These are phyloP conservation scores for Ochetophila trinervis DNA, from an alignment of 306 rosid genomes.

Conservation along the genomic window DNA sequence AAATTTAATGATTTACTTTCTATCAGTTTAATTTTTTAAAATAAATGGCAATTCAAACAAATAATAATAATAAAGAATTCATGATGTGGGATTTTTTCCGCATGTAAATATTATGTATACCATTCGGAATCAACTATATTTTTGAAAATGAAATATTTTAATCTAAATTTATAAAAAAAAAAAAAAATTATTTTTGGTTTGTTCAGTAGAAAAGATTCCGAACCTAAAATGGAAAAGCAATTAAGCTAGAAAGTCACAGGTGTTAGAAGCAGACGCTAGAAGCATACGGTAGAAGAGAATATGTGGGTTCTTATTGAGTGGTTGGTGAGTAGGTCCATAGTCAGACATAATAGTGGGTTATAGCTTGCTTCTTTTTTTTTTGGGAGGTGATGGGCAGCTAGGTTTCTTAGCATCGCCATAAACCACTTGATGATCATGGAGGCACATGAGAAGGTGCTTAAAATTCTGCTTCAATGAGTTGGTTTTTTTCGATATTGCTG, in stretches of 20 bases:
- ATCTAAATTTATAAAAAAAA: too few relatives aligned
- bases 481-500: not conserved
- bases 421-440: constrained; percentile 56
- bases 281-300: constrained; percentile 39
- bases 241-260: constrained; percentile 11
- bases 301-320: constrained; percentile 44
- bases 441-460: constrained; percentile 48
- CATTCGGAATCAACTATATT: too few relatives aligned
- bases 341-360: constrained; percentile 42
- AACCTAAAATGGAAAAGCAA: too few relatives aligned
- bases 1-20: too few relatives aligned
- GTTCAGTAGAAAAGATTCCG: too few relatives aligned
- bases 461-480: not conserved
- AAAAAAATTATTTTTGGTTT: too few relatives aligned
- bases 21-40: too few relatives aligned
- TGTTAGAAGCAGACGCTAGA: constrained; percentile 25
- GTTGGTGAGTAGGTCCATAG: constrained; percentile 56
- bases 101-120: too few relatives aligned
- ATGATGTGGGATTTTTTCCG: too few relatives aligned
- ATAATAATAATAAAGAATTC: too few relatives aligned
- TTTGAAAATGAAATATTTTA: too few relatives aligned
- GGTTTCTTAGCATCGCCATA: constrained; percentile 11
- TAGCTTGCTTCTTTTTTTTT: constrained; percentile 33
- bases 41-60: too few relatives aligned
- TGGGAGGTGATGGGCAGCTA: constrained; percentile 42